Conservation (phyloP, 805 yeast genomes). For the Hanseniaspora occidentalis region DNA sequence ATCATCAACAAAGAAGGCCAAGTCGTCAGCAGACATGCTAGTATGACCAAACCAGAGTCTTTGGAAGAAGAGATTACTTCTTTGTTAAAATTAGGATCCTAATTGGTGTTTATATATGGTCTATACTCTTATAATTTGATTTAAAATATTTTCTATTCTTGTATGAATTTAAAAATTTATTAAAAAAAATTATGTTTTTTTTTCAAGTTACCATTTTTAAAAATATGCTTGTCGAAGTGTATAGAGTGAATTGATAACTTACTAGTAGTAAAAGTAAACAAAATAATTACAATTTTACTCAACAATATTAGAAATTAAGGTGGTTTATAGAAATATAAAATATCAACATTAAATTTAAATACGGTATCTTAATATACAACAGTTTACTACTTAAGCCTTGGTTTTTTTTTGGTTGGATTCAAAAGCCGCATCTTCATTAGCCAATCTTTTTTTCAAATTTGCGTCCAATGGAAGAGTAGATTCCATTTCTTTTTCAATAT, state of each 20-base stretch:
- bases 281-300: no score
- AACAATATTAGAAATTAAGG: no score
- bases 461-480: slow-evolving; percentile 20
- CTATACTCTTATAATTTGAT: no score
- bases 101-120: no score
- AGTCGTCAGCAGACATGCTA: slow-evolving; percentile 42
- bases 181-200: not conserved
- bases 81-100: no score
- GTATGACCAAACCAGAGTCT: slow-evolving; percentile 41
- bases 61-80: slow-evolving; percentile 40
- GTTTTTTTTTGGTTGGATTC: not conserved
- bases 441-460: slow-evolving; percentile 15
- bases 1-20: slow-evolving; percentile 43
- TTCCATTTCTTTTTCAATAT: slow-evolving; percentile 61
- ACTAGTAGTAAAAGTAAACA: no score
- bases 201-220: no score
- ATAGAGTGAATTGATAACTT: no score
- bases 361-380: not conserved
- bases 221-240: no score
- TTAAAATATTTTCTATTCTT: not conserved
- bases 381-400: not conserved
- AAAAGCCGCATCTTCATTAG: slow-evolving; percentile 16
- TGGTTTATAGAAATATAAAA: no score
- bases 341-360: no score
- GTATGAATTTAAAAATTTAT: not conserved